Evolutionary conservation across 2,329 filamentous ascomycete genomes (phyloP).

Genomic region (Cercospora nicotianae): DNA sequence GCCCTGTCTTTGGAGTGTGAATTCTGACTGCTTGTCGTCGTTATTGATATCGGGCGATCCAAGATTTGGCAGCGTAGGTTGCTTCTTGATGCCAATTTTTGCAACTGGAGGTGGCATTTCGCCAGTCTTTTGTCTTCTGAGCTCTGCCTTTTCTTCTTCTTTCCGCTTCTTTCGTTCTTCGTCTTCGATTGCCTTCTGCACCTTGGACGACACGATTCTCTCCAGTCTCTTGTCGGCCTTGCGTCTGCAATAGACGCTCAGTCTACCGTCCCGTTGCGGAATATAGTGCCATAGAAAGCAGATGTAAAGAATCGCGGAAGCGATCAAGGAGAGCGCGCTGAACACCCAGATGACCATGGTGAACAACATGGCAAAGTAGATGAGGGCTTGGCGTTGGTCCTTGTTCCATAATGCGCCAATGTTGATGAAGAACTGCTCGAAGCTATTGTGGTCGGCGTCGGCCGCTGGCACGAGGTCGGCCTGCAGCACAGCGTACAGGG

Average conservation of each 20-base stretch:
- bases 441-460: conserved; percentile 59
- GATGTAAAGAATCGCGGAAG: conserved; percentile 76
- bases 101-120: conserved; percentile 24
- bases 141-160: conserved; percentile 57
- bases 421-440: conserved; percentile 81
- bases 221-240: conserved; percentile 87
- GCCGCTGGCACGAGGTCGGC: conserved; percentile 64
- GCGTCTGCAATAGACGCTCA: conserved; percentile 82
- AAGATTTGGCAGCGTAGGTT: conserved; percentile 68
- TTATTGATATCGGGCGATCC: conserved; percentile 57
- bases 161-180: conserved; percentile 59
- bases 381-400: conserved; percentile 75
- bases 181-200: conserved; percentile 83
- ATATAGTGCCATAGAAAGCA: conserved; percentile 93
- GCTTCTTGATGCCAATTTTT: conserved; percentile 38
- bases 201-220: conserved; percentile 79
- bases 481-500: conserved; percentile 79
- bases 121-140: conserved; percentile 43
- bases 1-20: conserved; percentile 38
- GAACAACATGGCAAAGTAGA: conserved; percentile 89
- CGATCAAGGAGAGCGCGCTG: conserved; percentile 69
- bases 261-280: conserved; percentile 73
- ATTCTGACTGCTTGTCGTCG: conserved; percentile 45
- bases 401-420: conserved; percentile 69
- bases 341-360: conserved; percentile 88